Evolutionary conservation across 192 early-diverging fungal genomes (phyloP).

Genomic region (Entomortierella chlamydospora): DNA sequence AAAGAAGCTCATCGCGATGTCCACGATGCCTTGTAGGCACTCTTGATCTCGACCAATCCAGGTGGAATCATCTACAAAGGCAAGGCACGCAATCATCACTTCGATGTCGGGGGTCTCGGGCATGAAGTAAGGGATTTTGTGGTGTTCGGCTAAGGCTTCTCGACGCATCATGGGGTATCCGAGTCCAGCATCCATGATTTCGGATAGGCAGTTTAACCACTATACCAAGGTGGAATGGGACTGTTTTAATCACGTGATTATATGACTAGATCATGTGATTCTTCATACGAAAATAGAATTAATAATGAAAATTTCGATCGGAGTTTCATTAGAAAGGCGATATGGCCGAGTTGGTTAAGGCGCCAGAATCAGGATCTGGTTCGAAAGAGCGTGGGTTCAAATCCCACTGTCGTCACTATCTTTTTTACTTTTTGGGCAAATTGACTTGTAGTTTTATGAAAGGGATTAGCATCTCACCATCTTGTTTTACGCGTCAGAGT

Average conservation of each 20-base stretch:
- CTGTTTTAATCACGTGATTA: no score
- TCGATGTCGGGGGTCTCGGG: not conserved
- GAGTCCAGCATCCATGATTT: constrained; percentile 1
- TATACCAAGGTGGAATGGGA: no score
- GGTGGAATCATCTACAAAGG: constrained; percentile 23
- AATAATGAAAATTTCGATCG: no score
- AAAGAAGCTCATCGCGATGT: constrained; percentile 8
- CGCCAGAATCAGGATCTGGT: constrained; percentile 55
- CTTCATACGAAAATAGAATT: no score
- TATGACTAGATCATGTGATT: no score
- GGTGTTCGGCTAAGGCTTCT: constrained; percentile 1
- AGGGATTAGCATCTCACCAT: no score
- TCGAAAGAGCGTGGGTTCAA: constrained; percentile 54
- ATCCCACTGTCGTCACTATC: constrained; percentile 43
- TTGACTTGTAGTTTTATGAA: no score
- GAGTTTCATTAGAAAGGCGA: constrained; percentile 33
- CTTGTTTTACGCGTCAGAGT: no score
- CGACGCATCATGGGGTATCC: not conserved
- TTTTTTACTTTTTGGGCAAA: not conserved
- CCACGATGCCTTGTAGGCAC: not conserved
- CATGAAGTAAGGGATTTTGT: not conserved
- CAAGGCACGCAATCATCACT: not conserved
- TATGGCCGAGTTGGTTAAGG: constrained; percentile 52
- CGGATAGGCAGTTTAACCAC: no score
- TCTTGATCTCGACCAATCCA: not conserved